Evolutionary conservation across 2,329 filamentous ascomycete species (phyloP).

Genomic region (Paecilomyces fulvus): DNA sequence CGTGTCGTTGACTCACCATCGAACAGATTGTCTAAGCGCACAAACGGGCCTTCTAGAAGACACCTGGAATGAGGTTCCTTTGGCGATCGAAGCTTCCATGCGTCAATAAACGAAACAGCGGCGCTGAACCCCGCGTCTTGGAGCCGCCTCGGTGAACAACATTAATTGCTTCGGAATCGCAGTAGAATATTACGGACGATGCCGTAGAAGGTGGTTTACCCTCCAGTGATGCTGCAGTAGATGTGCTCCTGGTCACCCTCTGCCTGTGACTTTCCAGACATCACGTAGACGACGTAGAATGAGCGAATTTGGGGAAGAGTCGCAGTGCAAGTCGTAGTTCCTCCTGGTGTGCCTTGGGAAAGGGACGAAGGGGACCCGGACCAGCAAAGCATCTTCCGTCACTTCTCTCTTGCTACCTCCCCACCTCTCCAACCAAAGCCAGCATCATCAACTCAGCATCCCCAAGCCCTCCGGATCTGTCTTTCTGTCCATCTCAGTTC

Average conservation of each 20-base stretch:
- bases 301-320: not conserved
- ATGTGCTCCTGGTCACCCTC: not conserved
- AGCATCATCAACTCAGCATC: constrained; percentile 1
- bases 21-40: not conserved
- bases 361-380: not conserved
- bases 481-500: constrained; percentile 5
- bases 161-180: not conserved
- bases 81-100: constrained; percentile 17
- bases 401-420: constrained; percentile 11
- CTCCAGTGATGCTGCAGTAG: not conserved
- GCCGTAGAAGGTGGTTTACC: not conserved
- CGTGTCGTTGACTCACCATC: not conserved
- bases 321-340: not conserved
- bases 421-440: constrained; percentile 1
- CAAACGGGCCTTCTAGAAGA: constrained; percentile 25
- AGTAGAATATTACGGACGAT: not conserved
- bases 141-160: constrained; percentile 1
- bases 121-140: not conserved
- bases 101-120: constrained; percentile 3
- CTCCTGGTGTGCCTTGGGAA: not conserved
- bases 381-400: constrained; percentile 4
- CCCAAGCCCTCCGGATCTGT: constrained; percentile 8
- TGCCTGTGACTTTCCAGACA: not conserved
- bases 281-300: not conserved
- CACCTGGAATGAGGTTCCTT: constrained; percentile 19